These are phyloP conservation scores for Blastosporella zonata DNA, from an alignment of 1,284 basidiomycete genomes.

Conservation along the genomic window DNA sequence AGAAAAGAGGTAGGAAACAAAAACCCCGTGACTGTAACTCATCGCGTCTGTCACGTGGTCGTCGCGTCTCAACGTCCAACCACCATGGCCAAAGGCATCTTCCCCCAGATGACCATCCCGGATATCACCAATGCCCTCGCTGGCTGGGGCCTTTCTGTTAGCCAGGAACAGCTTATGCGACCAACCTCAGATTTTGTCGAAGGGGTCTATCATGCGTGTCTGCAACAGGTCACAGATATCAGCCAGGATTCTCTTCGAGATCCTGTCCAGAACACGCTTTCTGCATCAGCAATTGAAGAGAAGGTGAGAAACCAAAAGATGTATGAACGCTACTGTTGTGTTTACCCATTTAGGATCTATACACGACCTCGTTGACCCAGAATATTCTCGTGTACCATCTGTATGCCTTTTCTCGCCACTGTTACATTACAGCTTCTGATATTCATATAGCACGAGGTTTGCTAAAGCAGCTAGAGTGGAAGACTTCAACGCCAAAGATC, in stretches of 20 bases:
- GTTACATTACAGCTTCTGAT: not conserved
- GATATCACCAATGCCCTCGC: constrained; percentile 63
- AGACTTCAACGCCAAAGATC: constrained; percentile 75
- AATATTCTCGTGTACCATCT: constrained; percentile 68
- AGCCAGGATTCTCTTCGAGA: constrained; percentile 57
- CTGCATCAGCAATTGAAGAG: constrained; percentile 48
- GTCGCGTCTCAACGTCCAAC: constrained; percentile 19
- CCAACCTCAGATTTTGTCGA: constrained; percentile 73
- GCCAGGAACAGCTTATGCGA: constrained; percentile 64
- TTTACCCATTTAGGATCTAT: constrained; percentile 52
- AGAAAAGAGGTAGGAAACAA: constrained; percentile 5
- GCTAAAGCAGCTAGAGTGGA: constrained; percentile 72
- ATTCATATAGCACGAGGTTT: constrained; percentile 55
- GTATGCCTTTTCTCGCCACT: constrained; percentile 32
- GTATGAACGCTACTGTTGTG: no score
- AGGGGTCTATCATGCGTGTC: constrained; percentile 62
- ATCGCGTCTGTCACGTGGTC: constrained; percentile 30
- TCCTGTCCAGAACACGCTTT: constrained; percentile 55
- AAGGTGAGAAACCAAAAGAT: constrained; percentile 54
- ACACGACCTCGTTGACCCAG: constrained; percentile 50
- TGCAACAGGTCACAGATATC: constrained; percentile 69
- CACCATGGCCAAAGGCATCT: constrained; percentile 44
- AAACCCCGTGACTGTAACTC: constrained; percentile 2
- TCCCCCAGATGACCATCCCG: constrained; percentile 58
- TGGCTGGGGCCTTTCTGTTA: constrained; percentile 64